Percentiles rank a stretch among this genome's conserved stretches.
phyloP scores from a whole-genome alignment of 441 rosid genomes.

The Pelargonium myrrhifolium region DNA sequence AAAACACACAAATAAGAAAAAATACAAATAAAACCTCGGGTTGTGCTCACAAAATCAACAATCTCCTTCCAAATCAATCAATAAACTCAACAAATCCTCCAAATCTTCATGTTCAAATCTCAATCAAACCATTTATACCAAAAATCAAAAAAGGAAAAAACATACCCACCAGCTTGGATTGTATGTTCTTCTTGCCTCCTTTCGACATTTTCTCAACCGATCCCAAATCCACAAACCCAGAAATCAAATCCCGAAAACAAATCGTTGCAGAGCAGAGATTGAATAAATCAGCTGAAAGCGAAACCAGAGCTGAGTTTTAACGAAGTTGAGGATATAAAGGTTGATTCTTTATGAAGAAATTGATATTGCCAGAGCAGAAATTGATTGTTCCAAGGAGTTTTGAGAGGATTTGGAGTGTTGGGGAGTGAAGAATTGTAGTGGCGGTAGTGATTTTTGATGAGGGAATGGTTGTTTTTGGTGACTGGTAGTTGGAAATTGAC shows the following conservation, averaged over 20 bases:
- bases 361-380: too few relatives aligned
- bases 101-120: not conserved
- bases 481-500: not conserved
- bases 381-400: too few relatives aligned
- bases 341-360: too few relatives aligned
- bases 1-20: not conserved
- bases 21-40: too few relatives aligned
- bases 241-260: not conserved
- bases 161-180: constrained; percentile 90
- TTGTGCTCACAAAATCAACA: not conserved
- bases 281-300: too few relatives aligned
- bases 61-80: not conserved
- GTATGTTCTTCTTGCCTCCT: constrained; percentile 54
- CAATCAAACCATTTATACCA: not conserved
- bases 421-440: not conserved
- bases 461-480: not conserved
- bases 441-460: not conserved
- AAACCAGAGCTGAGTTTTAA: too few relatives aligned
- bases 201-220: constrained; percentile 34
- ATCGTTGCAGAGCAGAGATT: too few relatives aligned
- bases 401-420: too few relatives aligned
- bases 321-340: too few relatives aligned
- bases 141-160: constrained; percentile 28
- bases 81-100: not conserved
- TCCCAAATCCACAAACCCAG: not conserved